Evolutionary conservation across 495 filamentous ascomycete species (phyloP), one percentile per base, ranked within the genome.

Genomic region (Penicillium taxi): DNA sequence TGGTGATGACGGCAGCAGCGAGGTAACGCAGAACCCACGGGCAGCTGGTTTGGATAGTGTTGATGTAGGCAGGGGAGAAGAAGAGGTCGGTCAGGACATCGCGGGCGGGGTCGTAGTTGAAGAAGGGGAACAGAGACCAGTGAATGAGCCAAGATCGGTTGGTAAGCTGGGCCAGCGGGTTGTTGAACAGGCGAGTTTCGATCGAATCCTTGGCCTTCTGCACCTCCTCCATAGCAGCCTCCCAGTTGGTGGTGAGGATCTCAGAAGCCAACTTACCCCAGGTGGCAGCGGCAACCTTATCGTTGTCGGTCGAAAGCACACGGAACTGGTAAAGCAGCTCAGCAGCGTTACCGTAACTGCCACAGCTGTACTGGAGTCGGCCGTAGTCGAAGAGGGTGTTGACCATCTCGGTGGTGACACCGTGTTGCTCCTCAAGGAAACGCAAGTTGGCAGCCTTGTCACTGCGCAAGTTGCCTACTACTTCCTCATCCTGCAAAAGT

Each of bases 111-210:
- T 94, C 89, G 66, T 89, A 80, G 74, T 96, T 95, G 78, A 96
- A 98, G 72, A 95, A 90, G 37, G 93, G 91, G 77, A 96, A 98
- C 39, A 98, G 77, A 26, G 83, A 80, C 91, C 91, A 98, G 80
- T 96, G 93, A 56, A 95, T 84, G 50, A 98, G 74, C 86, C 89
- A 93, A 20, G 87, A 90, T 42, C 93, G 86, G 69, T 94, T 88
- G 53, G 84, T 78, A 19, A 98, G 82, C 65, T 98, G 91, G 18
- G 80, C 88, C 36, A 96, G 72, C 8, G 93, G 86, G 72, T 93
- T 94, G 74, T 83, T 89, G 76, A 94, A 93, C 32, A 96, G 77
- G 58, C 84, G 81, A 22, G 74, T 79, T 56, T 98, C 90, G 61
- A 96, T 95, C 36, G 70, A 72, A 56, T 98, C 91, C 67, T 91